Percentiles rank a stretch among this genome's conserved stretches.
Evolutionary conservation across 805 yeast species (phyloP).

Genomic region (Metschnikowia baotianmanensis): DNA sequence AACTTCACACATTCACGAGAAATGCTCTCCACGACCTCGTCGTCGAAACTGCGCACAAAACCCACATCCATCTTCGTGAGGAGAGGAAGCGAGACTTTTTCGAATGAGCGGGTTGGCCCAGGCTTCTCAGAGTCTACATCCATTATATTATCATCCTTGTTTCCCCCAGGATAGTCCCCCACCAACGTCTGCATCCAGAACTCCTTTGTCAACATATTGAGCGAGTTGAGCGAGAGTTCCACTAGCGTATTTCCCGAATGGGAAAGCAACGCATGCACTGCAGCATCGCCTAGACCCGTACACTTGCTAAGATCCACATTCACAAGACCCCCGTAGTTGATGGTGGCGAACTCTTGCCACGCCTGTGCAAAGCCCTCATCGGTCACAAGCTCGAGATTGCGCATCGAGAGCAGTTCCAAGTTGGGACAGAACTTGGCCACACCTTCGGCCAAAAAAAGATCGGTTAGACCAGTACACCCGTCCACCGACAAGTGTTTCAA

Average conservation of each 20-base stretch:
- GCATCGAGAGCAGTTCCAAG: conserved; percentile 58
- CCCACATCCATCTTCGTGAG: conserved; percentile 73
- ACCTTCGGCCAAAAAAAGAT: conserved; percentile 56
- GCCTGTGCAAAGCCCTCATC: conserved; percentile 62
- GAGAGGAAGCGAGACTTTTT: conserved; percentile 45
- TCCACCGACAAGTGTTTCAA: conserved; percentile 59
- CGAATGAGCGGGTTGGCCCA: conserved; percentile 10
- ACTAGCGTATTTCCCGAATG: conserved; percentile 68
- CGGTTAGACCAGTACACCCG: conserved; percentile 75
- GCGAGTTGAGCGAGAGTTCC: conserved; percentile 70
- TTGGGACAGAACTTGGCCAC: conserved; percentile 54
- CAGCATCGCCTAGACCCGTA: conserved; percentile 58
- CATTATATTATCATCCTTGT: conserved; percentile 17
- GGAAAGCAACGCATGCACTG: conserved; percentile 54
- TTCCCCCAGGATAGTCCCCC: conserved; percentile 20
- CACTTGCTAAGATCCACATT: conserved; percentile 66
- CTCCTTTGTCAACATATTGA: conserved; percentile 52
- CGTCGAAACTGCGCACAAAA: conserved; percentile 75
- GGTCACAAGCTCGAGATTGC: conserved; percentile 60
- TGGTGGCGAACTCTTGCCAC: conserved; percentile 51
- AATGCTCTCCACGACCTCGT: conserved; percentile 57
- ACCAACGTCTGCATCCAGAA: conserved; percentile 49
- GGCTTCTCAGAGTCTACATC: not conserved
- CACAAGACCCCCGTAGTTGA: conserved; percentile 55
- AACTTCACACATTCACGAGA: conserved; percentile 61